Conservation (phyloP, 2,329 filamentous ascomycete species). For the Clathrospora elynae region DNA sequence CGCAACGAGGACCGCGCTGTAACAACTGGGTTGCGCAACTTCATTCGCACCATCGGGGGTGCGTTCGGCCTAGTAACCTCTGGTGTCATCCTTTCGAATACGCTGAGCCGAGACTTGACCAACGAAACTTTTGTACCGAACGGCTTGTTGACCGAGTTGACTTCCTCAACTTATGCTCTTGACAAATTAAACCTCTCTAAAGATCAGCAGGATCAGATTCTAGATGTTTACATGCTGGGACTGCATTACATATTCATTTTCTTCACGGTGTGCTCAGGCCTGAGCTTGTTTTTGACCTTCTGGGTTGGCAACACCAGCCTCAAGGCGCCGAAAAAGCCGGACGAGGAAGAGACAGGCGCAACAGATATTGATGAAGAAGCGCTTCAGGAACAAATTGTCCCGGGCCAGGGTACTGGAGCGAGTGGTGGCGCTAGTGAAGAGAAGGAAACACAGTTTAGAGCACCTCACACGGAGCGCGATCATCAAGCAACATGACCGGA, state of each 20-base stretch:
- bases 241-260: slow-evolving; percentile 28
- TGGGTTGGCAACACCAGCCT: slow-evolving; percentile 31
- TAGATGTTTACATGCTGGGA: slow-evolving; percentile 26
- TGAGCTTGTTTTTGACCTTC: slow-evolving; percentile 23
- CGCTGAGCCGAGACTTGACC: slow-evolving; percentile 16
- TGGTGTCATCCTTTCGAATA: slow-evolving; percentile 25
- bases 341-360: slow-evolving; percentile 10
- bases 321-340: slow-evolving; percentile 27
- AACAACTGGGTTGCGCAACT: slow-evolving; percentile 66
- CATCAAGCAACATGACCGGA: too few relatives aligned
- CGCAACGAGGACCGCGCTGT: slow-evolving; percentile 63
- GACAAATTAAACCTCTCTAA: slow-evolving; percentile 15
- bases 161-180: slow-evolving; percentile 29
- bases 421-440: neutral
- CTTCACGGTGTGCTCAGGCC: slow-evolving; percentile 22
- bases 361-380: neutral
- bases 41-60: slow-evolving; percentile 64
- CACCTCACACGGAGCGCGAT: neutral
- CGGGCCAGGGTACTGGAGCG: neutral
- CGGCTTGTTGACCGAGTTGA: slow-evolving; percentile 19
- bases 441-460: neutral
- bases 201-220: slow-evolving; percentile 13
- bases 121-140: slow-evolving; percentile 17
- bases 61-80: slow-evolving; percentile 62
- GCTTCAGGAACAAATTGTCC: neutral